These are phyloP conservation scores for Metarhizium guizhouense DNA, from an alignment of 2,329 filamentous ascomycete species.

Conservation along the genomic window DNA sequence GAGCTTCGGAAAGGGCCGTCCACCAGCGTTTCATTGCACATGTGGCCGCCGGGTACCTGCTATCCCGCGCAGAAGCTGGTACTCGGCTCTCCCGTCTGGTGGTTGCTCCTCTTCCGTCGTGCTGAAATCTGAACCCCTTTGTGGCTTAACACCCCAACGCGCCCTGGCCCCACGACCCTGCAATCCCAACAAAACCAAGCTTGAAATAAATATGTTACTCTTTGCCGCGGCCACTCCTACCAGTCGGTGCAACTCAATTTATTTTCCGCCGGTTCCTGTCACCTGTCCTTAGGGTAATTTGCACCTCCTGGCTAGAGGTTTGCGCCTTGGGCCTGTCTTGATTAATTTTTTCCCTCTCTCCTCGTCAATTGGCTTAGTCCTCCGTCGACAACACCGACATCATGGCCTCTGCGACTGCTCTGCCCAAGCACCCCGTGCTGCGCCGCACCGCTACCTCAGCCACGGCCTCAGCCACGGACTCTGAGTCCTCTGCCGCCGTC, in stretches of 20 bases:
- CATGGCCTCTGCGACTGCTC: slow-evolving; percentile 39
- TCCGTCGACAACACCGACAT: slow-evolving; percentile 2
- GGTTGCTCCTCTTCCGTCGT: not conserved
- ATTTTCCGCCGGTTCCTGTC: not conserved
- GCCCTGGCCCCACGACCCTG: slow-evolving; percentile 3
- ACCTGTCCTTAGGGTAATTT: not conserved
- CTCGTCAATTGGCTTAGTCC: not conserved
- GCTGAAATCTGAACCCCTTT: not conserved
- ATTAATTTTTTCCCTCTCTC: not conserved
- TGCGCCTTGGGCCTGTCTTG: not conserved
- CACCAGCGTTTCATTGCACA: too few relatives aligned
- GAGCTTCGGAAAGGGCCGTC: too few relatives aligned
- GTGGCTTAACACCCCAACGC: not conserved
- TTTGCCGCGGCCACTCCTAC: not conserved
- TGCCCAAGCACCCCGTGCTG: slow-evolving; percentile 33
- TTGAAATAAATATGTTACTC: not conserved
- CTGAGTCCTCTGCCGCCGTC: slow-evolving; percentile 46
- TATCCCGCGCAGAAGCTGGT: too few relatives aligned
- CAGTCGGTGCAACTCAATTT: too few relatives aligned
- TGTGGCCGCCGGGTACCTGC: too few relatives aligned
- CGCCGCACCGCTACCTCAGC: slow-evolving; percentile 40
- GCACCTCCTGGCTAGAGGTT: not conserved
- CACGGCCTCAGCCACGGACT: slow-evolving; percentile 31
- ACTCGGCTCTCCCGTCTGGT: too few relatives aligned
- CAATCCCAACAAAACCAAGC: slow-evolving; percentile 3